These are phyloP conservation scores for Gastrodia elata DNA, from an alignment of 106 monocot species.

Conservation along the genomic window DNA sequence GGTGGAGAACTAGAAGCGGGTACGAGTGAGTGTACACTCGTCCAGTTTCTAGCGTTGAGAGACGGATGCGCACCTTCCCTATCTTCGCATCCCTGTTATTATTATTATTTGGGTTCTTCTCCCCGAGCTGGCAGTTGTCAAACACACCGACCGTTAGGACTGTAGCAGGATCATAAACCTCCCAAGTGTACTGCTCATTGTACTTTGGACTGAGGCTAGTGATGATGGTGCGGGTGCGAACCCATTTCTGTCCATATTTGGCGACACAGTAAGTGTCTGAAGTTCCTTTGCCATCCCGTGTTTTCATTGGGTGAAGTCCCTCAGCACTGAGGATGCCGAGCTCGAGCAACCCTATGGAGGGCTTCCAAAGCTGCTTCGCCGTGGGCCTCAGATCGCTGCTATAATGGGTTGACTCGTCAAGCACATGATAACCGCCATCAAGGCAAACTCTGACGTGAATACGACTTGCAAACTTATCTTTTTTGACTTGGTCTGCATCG, in stretches of 20 bases:
- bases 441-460: slow-evolving; percentile 32
- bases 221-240: slow-evolving; percentile 31
- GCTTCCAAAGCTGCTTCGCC: slow-evolving; percentile 33
- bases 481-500: slow-evolving; percentile 31
- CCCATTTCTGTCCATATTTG: slow-evolving; percentile 37
- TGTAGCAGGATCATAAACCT: slow-evolving; percentile 32
- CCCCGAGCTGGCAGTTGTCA: slow-evolving; percentile 32
- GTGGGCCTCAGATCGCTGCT: slow-evolving; percentile 34
- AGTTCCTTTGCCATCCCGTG: slow-evolving; percentile 26
- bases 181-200: slow-evolving; percentile 43
- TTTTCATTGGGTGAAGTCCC: slow-evolving; percentile 39
- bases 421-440: slow-evolving; percentile 35
- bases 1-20: slow-evolving; percentile 20
- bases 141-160: slow-evolving; percentile 30
- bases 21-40: slow-evolving; percentile 23
- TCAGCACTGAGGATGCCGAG: slow-evolving; percentile 24
- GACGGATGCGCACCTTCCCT: slow-evolving; percentile 22
- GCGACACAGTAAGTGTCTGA: slow-evolving; percentile 37
- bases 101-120: slow-evolving; percentile 16
- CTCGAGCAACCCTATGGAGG: slow-evolving; percentile 30
- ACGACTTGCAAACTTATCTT: slow-evolving; percentile 28
- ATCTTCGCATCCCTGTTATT: slow-evolving; percentile 20
- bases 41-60: slow-evolving; percentile 23
- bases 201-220: slow-evolving; percentile 27
- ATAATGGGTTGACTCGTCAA: slow-evolving; percentile 34